phyloP scores from a whole-genome alignment of 352 stramenopile species.

The Globisporangium middletonii region DNA sequence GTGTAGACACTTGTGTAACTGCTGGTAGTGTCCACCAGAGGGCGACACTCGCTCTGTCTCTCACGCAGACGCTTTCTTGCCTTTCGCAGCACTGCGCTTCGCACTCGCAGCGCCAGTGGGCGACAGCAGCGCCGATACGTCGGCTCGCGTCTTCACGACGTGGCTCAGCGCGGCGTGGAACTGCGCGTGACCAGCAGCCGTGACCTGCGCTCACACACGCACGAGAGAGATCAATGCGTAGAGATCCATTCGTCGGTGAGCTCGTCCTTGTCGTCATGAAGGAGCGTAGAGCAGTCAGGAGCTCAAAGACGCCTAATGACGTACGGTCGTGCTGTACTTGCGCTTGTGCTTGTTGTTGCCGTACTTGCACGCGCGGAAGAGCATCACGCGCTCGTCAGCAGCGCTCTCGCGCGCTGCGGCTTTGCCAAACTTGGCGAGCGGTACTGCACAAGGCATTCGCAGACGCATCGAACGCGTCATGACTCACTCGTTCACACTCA shows the following conservation, averaged over 20 bases:
- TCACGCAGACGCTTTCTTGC: conserved; percentile 65
- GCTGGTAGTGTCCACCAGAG: neutral
- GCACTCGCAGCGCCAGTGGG: neutral
- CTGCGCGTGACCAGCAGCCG: conserved; percentile 38
- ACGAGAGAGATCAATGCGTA: neutral
- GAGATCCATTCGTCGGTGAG: neutral
- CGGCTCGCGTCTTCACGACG: conserved; percentile 66
- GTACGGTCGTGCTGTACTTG: conserved; percentile 75
- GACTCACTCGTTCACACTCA: conserved; percentile 3
- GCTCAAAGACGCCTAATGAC: neutral
- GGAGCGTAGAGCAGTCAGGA: too few species aligned
- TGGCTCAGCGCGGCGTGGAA: conserved; percentile 70
- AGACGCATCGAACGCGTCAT: neutral
- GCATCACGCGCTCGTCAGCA: conserved; percentile 49
- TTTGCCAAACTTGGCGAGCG: conserved; percentile 9
- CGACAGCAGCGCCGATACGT: conserved; percentile 25
- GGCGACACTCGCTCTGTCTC: too few species aligned
- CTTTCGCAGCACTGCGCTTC: conserved; percentile 30
- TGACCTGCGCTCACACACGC: conserved; percentile 30
- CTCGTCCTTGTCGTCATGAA: neutral
- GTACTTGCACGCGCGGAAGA: conserved; percentile 73
- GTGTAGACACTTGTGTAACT: neutral
- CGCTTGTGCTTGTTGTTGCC: conserved; percentile 88
- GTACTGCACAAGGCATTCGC: conserved; percentile 8
- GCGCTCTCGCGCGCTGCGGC: conserved; percentile 17